Percentiles rank a stretch among this genome's conserved stretches.
Evolutionary conservation across 768 basidiomycete species (phyloP).

Genomic region (Serendipita vermifera): DNA sequence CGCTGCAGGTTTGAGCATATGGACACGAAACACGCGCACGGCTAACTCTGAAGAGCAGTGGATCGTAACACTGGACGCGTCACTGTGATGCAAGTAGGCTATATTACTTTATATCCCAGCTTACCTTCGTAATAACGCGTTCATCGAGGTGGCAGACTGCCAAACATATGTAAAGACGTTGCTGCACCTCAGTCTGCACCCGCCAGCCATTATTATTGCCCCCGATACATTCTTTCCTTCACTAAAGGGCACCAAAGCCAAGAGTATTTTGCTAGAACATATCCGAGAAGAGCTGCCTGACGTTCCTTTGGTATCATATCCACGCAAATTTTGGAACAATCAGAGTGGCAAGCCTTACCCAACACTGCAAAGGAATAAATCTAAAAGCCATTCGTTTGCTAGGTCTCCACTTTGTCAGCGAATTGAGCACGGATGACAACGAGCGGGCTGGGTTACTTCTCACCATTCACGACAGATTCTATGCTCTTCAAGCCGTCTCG

Average conservation of each 20-base stretch:
- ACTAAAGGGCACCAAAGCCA: constrained; percentile 26
- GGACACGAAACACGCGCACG: too few species aligned
- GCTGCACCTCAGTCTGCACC: constrained; percentile 71
- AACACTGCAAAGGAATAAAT: constrained; percentile 19
- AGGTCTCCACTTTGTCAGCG: constrained; percentile 70
- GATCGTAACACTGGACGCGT: constrained; percentile 66
- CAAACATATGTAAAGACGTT: constrained; percentile 82
- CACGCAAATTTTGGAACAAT: constrained; percentile 79
- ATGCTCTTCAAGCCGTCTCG: constrained; percentile 70
- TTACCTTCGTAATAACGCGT: constrained; percentile 1
- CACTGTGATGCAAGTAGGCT: constrained; percentile 60
- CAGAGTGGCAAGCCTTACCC: constrained; percentile 39
- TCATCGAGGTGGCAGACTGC: constrained; percentile 72
- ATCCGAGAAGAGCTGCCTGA: constrained; percentile 63
- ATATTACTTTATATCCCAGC: not conserved
- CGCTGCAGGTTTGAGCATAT: constrained; percentile 36
- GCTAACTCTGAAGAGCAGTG: too few species aligned
- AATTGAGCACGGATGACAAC: constrained; percentile 68
- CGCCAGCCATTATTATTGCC: constrained; percentile 57
- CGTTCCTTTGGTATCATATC: constrained; percentile 53
- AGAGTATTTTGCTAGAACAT: constrained; percentile 46
- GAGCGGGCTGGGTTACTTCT: constrained; percentile 70
- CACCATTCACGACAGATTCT: constrained; percentile 73
- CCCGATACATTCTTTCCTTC: constrained; percentile 46
- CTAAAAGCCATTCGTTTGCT: constrained; percentile 17